phyloP scores from a whole-genome alignment of 148 eudicot species.

The Salicornia ramosissima region DNA sequence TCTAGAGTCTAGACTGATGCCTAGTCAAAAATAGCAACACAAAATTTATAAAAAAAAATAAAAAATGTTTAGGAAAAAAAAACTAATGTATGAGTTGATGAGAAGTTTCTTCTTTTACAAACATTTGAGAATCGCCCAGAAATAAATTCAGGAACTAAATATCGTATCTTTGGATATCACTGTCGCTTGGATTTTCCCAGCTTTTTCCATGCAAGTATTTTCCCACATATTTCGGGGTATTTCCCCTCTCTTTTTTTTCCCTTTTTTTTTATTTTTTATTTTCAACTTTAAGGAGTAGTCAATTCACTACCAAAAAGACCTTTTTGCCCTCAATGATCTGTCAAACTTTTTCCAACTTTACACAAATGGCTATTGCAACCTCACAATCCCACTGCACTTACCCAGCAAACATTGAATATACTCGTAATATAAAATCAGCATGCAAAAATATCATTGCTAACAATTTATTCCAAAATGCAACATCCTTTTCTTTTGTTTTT shows the following conservation, averaged over 20 bases:
- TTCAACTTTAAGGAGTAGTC: too few species aligned
- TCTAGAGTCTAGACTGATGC: neutral
- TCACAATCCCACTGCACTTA: conserved; percentile 4
- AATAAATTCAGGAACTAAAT: neutral
- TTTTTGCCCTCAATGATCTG: conserved; percentile 5
- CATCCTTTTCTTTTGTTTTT: too few species aligned
- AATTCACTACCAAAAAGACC: neutral
- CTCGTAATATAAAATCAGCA: conserved; percentile 1
- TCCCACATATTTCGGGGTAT: too few species aligned
- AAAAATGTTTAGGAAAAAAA: too few species aligned
- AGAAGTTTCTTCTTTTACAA: neutral
- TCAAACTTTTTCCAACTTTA: neutral
- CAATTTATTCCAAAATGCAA: neutral
- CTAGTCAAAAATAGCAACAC: conserved; percentile 5
- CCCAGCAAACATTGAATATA: neutral
- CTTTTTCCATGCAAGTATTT: conserved; percentile 1
- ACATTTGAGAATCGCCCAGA: neutral
- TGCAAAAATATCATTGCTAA: neutral
- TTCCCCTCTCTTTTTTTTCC: too few species aligned
- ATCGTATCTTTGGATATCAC: conserved; percentile 26
- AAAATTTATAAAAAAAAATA: neutral
- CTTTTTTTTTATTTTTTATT: too few species aligned
- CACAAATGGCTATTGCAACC: neutral
- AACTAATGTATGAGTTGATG: conserved; percentile 5
- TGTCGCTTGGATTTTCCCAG: conserved; percentile 24